These are phyloP conservation scores for Saccharum spontaneum DNA, from an alignment of 176 grass and related monocot genomes.

Conservation along the genomic window DNA sequence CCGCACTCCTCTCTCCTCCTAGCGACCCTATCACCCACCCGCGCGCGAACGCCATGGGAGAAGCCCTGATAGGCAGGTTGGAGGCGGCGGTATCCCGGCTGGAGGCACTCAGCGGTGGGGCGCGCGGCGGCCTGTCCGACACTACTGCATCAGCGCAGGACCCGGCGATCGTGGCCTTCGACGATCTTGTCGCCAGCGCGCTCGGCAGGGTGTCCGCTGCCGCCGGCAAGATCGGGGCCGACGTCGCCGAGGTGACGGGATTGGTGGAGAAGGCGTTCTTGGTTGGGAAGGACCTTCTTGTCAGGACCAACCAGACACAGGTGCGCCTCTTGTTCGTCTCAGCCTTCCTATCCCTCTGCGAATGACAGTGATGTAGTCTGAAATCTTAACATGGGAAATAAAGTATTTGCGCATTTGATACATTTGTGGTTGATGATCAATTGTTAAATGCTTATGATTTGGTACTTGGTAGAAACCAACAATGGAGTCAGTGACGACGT, in stretches of 20 bases:
- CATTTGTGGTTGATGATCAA: background rate
- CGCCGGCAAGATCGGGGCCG: constrained; percentile 46
- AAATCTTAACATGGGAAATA: background rate
- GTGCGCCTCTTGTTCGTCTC: constrained; percentile 28
- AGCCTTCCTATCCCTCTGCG: background rate
- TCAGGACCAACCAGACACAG: constrained; percentile 48
- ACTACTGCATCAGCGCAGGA: background rate
- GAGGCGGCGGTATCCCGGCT: constrained; percentile 54
- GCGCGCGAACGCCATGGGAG: constrained; percentile 31
- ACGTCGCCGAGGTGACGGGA: constrained; percentile 43
- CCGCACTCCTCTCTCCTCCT: background rate
- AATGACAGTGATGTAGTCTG: background rate
- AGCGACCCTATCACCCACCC: background rate
- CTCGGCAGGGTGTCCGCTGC: constrained; percentile 42
- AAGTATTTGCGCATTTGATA: background rate
- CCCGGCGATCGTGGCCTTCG: constrained; percentile 45
- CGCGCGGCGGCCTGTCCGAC: background rate
- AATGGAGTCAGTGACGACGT: constrained; percentile 23
- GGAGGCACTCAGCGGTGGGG: constrained; percentile 28
- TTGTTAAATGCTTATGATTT: background rate
- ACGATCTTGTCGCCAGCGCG: constrained; percentile 33
- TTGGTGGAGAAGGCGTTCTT: constrained; percentile 58
- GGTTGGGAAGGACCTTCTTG: constrained; percentile 47
- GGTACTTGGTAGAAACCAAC: constrained; percentile 45
- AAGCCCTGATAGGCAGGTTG: constrained; percentile 37